Evolutionary conservation across 352 stramenopile species (phyloP), one percentile per base, ranked within the genome.

Genomic region (Globisporangium abappressorium): DNA sequence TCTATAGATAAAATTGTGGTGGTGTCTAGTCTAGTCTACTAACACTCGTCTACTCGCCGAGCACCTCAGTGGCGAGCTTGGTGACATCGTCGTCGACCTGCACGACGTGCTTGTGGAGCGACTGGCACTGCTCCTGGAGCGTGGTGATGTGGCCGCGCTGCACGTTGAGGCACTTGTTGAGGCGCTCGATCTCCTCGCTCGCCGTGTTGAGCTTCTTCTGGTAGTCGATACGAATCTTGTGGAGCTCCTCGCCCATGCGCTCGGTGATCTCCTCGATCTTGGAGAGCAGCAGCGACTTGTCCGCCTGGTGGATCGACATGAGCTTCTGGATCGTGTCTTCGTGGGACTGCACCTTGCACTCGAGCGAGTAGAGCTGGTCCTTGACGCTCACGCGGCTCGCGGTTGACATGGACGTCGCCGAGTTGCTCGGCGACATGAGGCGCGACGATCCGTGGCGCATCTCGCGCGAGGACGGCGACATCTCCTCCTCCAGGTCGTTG

Each of bases 71-170:
- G 55, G 86, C 83, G 64, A 94, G 83, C 66, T 91, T 92, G 66
- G 84, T 91, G 46, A 94, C 84, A 67, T 94, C 86, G 34, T 94
- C 86, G 57, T 94, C 86, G n/a, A 94, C 84, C 73, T 92, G 84
- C 53, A 90, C 82, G 53, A 94, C 81, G 73, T 94, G 84, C 70
- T 92, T 92, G 80, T 94, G 84, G 47, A 94, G 75, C 53, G 84
- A 92, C 64, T 93, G 81, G 43, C 84, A 93, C 70, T 93, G 86
- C 69, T 94, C 84, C 69, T 94, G 84, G 28, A 93, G 76, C 53
- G 86, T 94, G 73, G 84, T 91, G 68, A 94, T 92, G 65, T 91
- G 85, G 38, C 86, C 86, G 34, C 86, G 86, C 77, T 94, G 84
- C 34, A 94, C 84, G 55, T 87, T 92, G 57, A 93, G 76, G 61